Conservation (phyloP, 345 rosid genomes). For the Alliaria petiolata region DNA sequence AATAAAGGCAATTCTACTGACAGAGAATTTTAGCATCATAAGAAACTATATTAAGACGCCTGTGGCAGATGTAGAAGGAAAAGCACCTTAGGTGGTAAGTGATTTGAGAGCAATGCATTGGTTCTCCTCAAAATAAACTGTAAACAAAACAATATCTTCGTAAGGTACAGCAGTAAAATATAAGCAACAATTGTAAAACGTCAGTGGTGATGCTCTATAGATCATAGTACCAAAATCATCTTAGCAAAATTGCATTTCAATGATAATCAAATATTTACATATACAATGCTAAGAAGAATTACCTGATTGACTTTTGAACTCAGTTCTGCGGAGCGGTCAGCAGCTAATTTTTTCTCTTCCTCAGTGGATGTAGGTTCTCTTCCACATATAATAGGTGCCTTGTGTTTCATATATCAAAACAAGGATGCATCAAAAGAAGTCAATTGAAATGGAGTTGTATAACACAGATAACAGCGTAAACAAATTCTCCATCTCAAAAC, state of each 20-base stretch:
- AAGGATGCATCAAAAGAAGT: conserved; percentile 17
- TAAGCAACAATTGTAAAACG: not conserved
- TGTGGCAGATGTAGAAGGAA: conserved; percentile 11
- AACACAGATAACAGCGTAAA: conserved; percentile 2
- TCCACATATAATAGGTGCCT: conserved; percentile 94
- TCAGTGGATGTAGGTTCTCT: conserved; percentile 91
- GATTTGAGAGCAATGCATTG: conserved; percentile 88
- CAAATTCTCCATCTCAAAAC: conserved; percentile 5
- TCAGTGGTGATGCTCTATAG: not conserved
- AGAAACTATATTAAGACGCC: not conserved
- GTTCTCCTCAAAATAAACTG: conserved; percentile 99
- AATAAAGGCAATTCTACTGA: not conserved
- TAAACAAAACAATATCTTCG: conserved; percentile 23
- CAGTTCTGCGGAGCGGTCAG: conserved; percentile 84
- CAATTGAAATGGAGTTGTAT: not conserved
- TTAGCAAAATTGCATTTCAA: conserved; percentile 5
- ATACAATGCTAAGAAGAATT: conserved; percentile 18
- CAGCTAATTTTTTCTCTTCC: conserved; percentile 77
- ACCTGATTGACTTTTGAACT: conserved; percentile 98
- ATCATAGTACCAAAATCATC: conserved; percentile 16
- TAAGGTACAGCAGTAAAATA: conserved; percentile 2
- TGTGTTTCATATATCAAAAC: conserved; percentile 21
- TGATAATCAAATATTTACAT: not conserved
- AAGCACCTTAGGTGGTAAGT: conserved; percentile 93
- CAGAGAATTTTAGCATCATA: not conserved